A percentile compares a stretch with the other conserved stretches of the same genome.
phyloP scores from a whole-genome alignment of 805 yeast species.

The Ogataea kodamae region DNA sequence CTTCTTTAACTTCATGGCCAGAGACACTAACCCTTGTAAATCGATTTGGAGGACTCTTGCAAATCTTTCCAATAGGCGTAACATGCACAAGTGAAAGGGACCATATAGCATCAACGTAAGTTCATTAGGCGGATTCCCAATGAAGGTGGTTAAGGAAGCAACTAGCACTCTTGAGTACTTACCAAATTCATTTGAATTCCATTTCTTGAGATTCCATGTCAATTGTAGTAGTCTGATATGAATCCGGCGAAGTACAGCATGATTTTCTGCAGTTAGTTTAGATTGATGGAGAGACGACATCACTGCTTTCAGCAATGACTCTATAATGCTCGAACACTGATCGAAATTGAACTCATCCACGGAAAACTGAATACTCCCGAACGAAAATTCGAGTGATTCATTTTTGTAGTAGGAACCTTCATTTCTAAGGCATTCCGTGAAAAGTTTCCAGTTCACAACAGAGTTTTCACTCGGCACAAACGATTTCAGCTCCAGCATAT shows the following conservation, averaged over 20 bases:
- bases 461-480: constrained; percentile 14
- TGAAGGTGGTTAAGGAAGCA: constrained; percentile 8
- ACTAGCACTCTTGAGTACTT: constrained; percentile 18
- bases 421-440: constrained; percentile 14
- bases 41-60: constrained; percentile 1
- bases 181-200: constrained; percentile 11
- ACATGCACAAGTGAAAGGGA: constrained; percentile 24
- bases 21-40: constrained; percentile 1
- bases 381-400: constrained; percentile 19
- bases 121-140: constrained; percentile 10
- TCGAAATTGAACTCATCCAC: constrained; percentile 12
- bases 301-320: constrained; percentile 13
- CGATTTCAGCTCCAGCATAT: constrained; percentile 5
- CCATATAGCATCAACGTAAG: constrained; percentile 14
- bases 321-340: constrained; percentile 10
- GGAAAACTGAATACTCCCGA: constrained; percentile 13
- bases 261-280: constrained; percentile 1
- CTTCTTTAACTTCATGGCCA: constrained; percentile 10
- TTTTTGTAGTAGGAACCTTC: constrained; percentile 18
- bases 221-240: constrained; percentile 26
- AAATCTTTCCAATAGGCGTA: constrained; percentile 19
- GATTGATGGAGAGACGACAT: constrained; percentile 4
- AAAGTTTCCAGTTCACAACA: constrained; percentile 16
- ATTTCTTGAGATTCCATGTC: constrained; percentile 21
- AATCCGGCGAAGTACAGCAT: constrained; percentile 21